Evolutionary conservation across 768 basidiomycete species (phyloP).

Genomic region (Xerocomus brunneocitrinus): DNA sequence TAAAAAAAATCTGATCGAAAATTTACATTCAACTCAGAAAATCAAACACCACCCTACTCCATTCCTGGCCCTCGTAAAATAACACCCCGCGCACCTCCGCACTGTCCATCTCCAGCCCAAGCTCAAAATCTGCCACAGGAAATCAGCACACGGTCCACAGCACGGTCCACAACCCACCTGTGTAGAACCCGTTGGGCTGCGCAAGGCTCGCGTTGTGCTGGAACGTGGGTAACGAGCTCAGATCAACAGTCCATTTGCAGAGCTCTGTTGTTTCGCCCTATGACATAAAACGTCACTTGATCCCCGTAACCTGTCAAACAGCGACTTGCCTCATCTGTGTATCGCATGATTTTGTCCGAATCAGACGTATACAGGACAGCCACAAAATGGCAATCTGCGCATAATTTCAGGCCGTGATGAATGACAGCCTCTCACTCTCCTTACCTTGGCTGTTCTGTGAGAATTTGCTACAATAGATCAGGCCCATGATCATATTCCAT

Average conservation of each 20-base stretch:
- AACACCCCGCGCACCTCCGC: slow-evolving; percentile 82
- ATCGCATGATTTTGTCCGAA: slow-evolving; percentile 70
- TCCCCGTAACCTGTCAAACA: slow-evolving; percentile 12
- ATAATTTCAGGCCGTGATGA: not conserved
- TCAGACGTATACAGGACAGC: slow-evolving; percentile 81
- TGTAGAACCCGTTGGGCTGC: slow-evolving; percentile 67
- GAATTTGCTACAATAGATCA: slow-evolving; percentile 53
- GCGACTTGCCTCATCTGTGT: slow-evolving; percentile 64
- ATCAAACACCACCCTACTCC: slow-evolving; percentile 70
- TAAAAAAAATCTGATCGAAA: not conserved
- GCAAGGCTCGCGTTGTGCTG: slow-evolving; percentile 61
- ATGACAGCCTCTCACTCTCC: slow-evolving; percentile 7
- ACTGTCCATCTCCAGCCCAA: slow-evolving; percentile 79
- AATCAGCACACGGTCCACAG: not conserved
- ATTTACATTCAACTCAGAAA: slow-evolving; percentile 34
- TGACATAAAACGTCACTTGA: slow-evolving; percentile 22
- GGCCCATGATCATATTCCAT: slow-evolving; percentile 4
- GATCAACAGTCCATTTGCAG: slow-evolving; percentile 86
- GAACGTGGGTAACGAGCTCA: slow-evolving; percentile 74
- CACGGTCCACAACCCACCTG: slow-evolving; percentile 42
- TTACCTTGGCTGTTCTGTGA: slow-evolving; percentile 53
- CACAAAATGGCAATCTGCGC: slow-evolving; percentile 68
- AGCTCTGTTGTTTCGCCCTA: slow-evolving; percentile 67
- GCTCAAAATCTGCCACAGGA: slow-evolving; percentile 61
- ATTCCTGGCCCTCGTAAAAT: slow-evolving; percentile 70